These are phyloP conservation scores for Suillus paluster DNA, from an alignment of 768 basidiomycete species.

Conservation along the genomic window DNA sequence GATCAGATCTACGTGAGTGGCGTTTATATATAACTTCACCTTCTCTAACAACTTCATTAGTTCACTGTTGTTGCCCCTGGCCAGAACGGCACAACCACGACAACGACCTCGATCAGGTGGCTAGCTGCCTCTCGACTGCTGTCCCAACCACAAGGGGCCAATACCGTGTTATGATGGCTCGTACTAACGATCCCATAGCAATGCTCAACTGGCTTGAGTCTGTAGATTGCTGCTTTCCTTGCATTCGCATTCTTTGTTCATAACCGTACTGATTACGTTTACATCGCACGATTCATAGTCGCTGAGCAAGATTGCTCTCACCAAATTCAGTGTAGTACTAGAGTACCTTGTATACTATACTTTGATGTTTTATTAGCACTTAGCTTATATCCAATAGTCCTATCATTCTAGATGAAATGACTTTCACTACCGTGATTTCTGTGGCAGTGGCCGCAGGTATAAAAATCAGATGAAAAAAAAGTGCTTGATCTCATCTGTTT, in stretches of 20 bases:
- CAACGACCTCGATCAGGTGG: conserved; percentile 2
- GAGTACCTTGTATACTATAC: conserved; percentile 2
- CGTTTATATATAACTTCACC: background rate
- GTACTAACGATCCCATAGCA: background rate
- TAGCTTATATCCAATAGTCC: conserved; percentile 5
- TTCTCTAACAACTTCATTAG: conserved; percentile 14
- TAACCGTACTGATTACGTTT: background rate
- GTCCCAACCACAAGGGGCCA: no score
- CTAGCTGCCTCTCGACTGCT: background rate
- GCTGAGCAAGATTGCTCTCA: background rate
- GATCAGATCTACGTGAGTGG: conserved; percentile 44
- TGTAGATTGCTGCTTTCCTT: background rate
- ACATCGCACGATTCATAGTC: background rate
- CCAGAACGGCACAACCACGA: conserved; percentile 18
- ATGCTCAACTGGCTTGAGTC: conserved; percentile 7
- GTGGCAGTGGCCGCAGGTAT: background rate
- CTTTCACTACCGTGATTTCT: background rate
- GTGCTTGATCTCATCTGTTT: no score
- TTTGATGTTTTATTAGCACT: conserved; percentile 4
- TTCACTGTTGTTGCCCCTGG: conserved; percentile 27
- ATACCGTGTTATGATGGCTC: background rate
- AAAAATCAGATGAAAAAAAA: no score
- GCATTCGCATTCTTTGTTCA: background rate
- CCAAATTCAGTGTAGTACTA: conserved; percentile 17
- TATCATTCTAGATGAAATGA: background rate